These are phyloP conservation scores for Cladosporium sp. DNA, from an alignment of 2,329 filamentous ascomycete genomes.

Conservation along the genomic window DNA sequence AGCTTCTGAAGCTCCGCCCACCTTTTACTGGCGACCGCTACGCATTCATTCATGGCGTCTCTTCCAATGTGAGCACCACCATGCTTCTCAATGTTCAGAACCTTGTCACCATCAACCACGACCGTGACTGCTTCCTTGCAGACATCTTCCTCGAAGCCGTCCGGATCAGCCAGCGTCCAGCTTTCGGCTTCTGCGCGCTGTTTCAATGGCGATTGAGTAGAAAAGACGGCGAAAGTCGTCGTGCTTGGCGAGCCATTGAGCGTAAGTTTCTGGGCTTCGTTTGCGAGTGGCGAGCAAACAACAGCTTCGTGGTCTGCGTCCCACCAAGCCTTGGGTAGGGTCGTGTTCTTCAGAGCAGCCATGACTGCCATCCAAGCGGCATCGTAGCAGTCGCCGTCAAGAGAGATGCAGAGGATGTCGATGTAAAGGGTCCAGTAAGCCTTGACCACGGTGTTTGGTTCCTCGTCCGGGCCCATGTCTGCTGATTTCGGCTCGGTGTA, in stretches of 20 bases:
- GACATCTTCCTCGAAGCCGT: constrained; percentile 81
- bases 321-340: constrained; percentile 75
- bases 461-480: constrained; percentile 40
- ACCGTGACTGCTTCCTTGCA: constrained; percentile 78
- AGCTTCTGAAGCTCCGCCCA: constrained; percentile 1
- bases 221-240: constrained; percentile 75
- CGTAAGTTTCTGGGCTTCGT: constrained; percentile 52
- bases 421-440: constrained; percentile 96
- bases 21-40: constrained; percentile 26
- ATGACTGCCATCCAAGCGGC: constrained; percentile 82
- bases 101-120: constrained; percentile 47
- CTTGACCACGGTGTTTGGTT: constrained; percentile 54
- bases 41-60: constrained; percentile 57
- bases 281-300: constrained; percentile 63
- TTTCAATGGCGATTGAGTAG: constrained; percentile 49
- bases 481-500: constrained; percentile 37
- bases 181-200: constrained; percentile 35
- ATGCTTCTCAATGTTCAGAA: constrained; percentile 75
- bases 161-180: constrained; percentile 84
- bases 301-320: constrained; percentile 76
- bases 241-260: constrained; percentile 68
- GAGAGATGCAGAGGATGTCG: constrained; percentile 88
- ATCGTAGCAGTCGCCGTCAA: constrained; percentile 90
- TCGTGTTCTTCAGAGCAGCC: constrained; percentile 74
- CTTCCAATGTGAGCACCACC: constrained; percentile 70